Conservation (phyloP, 345 rosid genomes). For the Salix suchowensis region DNA sequence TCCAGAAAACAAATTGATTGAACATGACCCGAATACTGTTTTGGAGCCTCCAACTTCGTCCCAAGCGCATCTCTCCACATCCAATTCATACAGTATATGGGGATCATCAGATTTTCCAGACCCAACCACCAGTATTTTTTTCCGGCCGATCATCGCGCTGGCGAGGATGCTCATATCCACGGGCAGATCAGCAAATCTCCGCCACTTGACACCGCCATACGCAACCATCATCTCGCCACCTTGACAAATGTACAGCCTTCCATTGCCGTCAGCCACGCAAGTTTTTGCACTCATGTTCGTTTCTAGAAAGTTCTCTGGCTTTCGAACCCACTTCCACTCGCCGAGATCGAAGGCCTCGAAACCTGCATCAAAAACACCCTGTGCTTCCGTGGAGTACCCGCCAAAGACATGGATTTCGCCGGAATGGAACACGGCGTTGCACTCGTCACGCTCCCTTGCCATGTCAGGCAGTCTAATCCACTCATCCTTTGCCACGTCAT, state of each 20-base stretch:
- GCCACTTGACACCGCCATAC: conserved; percentile 35
- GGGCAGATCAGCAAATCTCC: conserved; percentile 39
- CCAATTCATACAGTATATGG: conserved; percentile 30
- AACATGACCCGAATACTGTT: conserved; percentile 48
- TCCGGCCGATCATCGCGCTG: conserved; percentile 37
- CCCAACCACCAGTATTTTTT: conserved; percentile 59
- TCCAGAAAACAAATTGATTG: conserved; percentile 61
- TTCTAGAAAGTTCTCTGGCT: conserved; percentile 29
- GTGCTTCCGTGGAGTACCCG: conserved; percentile 69
- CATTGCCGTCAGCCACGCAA: conserved; percentile 21
- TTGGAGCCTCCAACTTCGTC: conserved; percentile 35
- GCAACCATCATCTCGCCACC: conserved; percentile 41
- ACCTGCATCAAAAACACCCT: conserved; percentile 52
- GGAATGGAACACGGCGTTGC: conserved; percentile 49
- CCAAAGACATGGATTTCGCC: conserved; percentile 70
- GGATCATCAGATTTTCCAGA: conserved; percentile 28
- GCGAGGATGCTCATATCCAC: conserved; percentile 36
- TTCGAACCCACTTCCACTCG: conserved; percentile 33
- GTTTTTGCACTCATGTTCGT: conserved; percentile 31
- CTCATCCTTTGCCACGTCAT: conserved; percentile 53
- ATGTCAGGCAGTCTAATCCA: conserved; percentile 67
- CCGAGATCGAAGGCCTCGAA: conserved; percentile 42
- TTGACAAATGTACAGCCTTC: conserved; percentile 34
- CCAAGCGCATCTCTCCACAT: conserved; percentile 41
- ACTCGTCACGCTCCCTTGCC: conserved; percentile 72